These are phyloP conservation scores for Stenocarpella maydis DNA, from an alignment of 2,329 filamentous ascomycete genomes.

Conservation along the genomic window DNA sequence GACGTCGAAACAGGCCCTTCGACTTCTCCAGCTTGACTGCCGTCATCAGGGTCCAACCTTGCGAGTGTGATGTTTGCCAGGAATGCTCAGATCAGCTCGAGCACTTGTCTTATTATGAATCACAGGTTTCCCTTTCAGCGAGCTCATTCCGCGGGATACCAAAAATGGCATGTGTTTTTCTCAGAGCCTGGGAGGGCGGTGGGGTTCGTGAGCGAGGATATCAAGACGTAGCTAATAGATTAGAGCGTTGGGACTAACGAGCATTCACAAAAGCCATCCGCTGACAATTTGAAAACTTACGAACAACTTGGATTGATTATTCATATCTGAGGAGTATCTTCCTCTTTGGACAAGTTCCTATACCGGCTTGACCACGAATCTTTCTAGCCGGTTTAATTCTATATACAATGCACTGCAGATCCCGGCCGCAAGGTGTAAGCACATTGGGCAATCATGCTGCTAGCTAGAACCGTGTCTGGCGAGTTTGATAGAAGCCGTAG, in stretches of 20 bases:
- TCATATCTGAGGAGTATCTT: conserved; percentile 30
- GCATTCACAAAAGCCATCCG: background rate
- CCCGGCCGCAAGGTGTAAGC: no score
- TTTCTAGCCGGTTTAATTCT: background rate
- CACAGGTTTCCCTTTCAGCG: conserved; percentile 18
- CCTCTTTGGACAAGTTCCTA: no score
- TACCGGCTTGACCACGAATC: background rate
- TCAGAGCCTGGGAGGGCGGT: background rate
- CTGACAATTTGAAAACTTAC: no score
- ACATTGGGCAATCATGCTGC: no score
- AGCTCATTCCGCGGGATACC: background rate
- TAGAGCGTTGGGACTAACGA: background rate
- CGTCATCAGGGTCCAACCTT: background rate
- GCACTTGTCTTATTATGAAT: no score
- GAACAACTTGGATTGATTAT: no score
- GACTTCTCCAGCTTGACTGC: background rate
- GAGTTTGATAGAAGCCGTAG: background rate
- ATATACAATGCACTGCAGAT: background rate
- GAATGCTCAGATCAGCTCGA: no score
- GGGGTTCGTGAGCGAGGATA: background rate
- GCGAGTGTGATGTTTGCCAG: conserved; percentile 27
- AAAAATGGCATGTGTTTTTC: background rate
- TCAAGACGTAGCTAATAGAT: background rate
- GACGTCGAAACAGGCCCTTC: background rate
- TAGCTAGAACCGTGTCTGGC: background rate